Evolutionary conservation across 257 asterid species (phyloP).

Genomic region (Cinchona pubescens): DNA sequence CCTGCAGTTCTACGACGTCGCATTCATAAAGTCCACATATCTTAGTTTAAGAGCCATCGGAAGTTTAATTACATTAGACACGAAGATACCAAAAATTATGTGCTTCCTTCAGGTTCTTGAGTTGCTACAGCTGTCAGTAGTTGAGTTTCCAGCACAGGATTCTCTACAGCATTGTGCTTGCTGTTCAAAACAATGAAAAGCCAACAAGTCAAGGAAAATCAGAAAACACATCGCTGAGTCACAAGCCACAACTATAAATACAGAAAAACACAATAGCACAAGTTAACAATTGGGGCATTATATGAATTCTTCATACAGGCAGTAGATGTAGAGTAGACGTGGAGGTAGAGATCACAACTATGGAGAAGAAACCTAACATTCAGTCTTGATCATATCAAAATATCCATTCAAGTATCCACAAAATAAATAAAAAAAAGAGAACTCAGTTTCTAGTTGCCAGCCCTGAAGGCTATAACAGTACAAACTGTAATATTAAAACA

Average conservation of each 20-base stretch:
- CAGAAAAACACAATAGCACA: neutral
- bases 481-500: neutral
- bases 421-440: neutral
- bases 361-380: neutral
- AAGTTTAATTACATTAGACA: constrained; percentile 22
- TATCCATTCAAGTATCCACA: too few relatives aligned
- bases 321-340: neutral
- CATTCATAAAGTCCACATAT: neutral
- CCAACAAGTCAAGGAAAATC: neutral
- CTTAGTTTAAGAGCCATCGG: neutral
- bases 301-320: neutral
- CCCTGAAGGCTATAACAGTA: neutral
- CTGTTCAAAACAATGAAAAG: constrained; percentile 17
- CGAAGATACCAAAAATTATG: constrained; percentile 26
- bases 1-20: neutral
- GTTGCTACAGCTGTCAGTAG: constrained; percentile 28
- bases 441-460: neutral
- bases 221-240: neutral
- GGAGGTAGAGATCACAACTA: neutral
- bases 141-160: constrained; percentile 44
- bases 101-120: constrained; percentile 47
- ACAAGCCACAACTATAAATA: neutral
- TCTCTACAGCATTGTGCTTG: constrained; percentile 40
- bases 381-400: neutral
- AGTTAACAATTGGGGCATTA: neutral